Base-by-base conservation (phyloP, 2,329 filamentous ascomycete genomes). In the Elsinoe arachidis region DNA sequence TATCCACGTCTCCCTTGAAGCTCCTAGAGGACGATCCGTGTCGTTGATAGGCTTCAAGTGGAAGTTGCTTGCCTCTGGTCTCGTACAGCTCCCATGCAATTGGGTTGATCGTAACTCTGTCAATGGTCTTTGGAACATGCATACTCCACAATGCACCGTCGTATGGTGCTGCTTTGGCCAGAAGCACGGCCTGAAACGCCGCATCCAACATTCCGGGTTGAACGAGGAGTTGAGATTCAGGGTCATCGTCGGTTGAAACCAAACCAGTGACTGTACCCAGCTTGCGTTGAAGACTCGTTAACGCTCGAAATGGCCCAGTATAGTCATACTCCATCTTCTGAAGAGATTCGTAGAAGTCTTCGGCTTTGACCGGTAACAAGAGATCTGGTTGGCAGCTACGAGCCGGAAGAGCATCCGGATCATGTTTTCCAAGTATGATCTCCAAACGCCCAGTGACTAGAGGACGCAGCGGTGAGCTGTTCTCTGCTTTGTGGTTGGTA, bases 401-500 rank as follows among this genome's bases (percentile, higher is more conserved):
- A 33, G 46, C 26, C 7, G 56, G 59, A 1, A 60, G 44, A 43
- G 51, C 43, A 6, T 35, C 30, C 4, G 73, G 69, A 53, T 76
- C 74, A 7, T 37, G 51, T 44, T 46, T 19, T 7, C 56, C 59
- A 2, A 58, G 38, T 35, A 11, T n/a, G 19, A 60, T 47, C 17
- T 44, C 33, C 14, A 60, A 37, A 6, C 26, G 44, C 17, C 47
- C 58, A 19, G 17, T 2, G 74, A 73, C 0, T 75, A 44, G 19
- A 74, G 7, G 76, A 59, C 53, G 77, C 76, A 4, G 78, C 63
- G 19, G 63, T 68, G 10, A 70, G 19, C n/a, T 44, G n/a, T 44
- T 44, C 14, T 44, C 10, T 15, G 41, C 19, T 21, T 44, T 44
- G n/a, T 44, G 41, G 11, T 44, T 44, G 2, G 41, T 44, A 17